A percentile compares a stretch with the other conserved stretches of the same genome.
These are phyloP conservation scores for Samsoniella hepiali DNA, from an alignment of 2,329 filamentous ascomycete species.

Conservation along the genomic window DNA sequence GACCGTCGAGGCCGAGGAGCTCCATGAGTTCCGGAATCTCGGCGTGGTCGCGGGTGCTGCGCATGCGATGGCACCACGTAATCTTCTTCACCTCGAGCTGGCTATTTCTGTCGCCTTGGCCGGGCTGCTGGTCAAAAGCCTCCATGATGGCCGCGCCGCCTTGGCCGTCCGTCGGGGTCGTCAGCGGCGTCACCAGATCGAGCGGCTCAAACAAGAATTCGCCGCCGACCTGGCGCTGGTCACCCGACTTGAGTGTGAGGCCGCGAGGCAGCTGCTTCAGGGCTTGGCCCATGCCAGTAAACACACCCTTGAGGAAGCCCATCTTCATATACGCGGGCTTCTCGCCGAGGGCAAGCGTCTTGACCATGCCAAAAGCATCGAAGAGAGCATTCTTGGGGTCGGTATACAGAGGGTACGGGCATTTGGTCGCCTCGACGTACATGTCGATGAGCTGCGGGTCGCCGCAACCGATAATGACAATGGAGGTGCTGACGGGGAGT, in stretches of 20 bases:
- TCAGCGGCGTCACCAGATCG: slow-evolving; percentile 42
- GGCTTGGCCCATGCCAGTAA: slow-evolving; percentile 55
- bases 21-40: slow-evolving; percentile 66
- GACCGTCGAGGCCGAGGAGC: slow-evolving; percentile 55
- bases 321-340: slow-evolving; percentile 63
- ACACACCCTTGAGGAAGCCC: slow-evolving; percentile 47
- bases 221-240: slow-evolving; percentile 68
- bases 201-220: slow-evolving; percentile 72
- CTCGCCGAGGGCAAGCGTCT: slow-evolving; percentile 57
- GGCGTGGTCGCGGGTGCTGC: slow-evolving; percentile 71
- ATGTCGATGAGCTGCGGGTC: slow-evolving; percentile 63
- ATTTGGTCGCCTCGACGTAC: slow-evolving; percentile 61
- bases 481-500: slow-evolving; percentile 56
- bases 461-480: slow-evolving; percentile 72
- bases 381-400: slow-evolving; percentile 68
- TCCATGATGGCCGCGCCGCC: slow-evolving; percentile 23
- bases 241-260: slow-evolving; percentile 60
- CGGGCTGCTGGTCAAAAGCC: slow-evolving; percentile 12
- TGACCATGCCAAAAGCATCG: slow-evolving; percentile 64
- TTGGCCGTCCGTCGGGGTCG: slow-evolving; percentile 40
- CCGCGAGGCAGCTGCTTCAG: slow-evolving; percentile 56
- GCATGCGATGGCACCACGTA: slow-evolving; percentile 81
- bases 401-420: slow-evolving; percentile 72
- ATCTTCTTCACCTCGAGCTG: slow-evolving; percentile 55
- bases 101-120: slow-evolving; percentile 25